phyloP scores from a whole-genome alignment of 192 early-diverging fungal species.

The Entomortierella parvispora region DNA sequence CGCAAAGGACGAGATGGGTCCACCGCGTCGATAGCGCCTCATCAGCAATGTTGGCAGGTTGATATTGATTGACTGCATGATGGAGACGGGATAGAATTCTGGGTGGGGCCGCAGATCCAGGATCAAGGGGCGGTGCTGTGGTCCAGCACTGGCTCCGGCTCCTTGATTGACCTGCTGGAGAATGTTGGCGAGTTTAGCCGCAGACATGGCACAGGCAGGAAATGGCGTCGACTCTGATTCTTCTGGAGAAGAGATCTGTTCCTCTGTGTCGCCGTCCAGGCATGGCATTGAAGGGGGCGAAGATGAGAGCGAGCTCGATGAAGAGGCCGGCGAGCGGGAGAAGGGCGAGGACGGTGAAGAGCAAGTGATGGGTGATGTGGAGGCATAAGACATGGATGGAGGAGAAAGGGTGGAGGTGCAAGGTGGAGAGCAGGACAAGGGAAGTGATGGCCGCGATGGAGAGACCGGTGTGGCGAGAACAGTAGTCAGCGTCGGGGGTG shows the following conservation, averaged over 20 bases:
- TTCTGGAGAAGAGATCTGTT: constrained; percentile 17
- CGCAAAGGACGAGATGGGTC: constrained; percentile 58
- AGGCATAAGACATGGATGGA: not conserved
- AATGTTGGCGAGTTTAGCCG: constrained; percentile 23
- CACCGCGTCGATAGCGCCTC: constrained; percentile 58
- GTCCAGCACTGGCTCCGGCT: constrained; percentile 18
- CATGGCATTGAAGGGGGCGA: constrained; percentile 1
- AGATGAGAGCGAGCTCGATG: constrained; percentile 8
- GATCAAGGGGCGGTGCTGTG: constrained; percentile 37
- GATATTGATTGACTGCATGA: constrained; percentile 60
- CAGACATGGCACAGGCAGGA: constrained; percentile 19
- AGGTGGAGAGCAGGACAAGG: constrained; percentile 3
- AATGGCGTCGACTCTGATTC: constrained; percentile 6
- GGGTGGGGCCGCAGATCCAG: constrained; percentile 57
- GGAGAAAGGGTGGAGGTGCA: constrained; percentile 2
- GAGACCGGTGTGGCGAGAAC: constrained; percentile 36
- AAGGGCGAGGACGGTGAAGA: constrained; percentile 1
- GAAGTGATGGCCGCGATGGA: constrained; percentile 11
- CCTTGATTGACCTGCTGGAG: constrained; percentile 15
- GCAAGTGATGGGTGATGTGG: not conserved
- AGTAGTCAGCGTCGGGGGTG: constrained; percentile 23
- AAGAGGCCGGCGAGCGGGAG: constrained; percentile 7
- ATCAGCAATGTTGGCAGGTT: constrained; percentile 63
- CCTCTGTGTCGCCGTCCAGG: not conserved
- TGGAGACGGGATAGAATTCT: constrained; percentile 47